Percentiles rank a stretch among this genome's conserved stretches.
phyloP scores from a whole-genome alignment of 768 basidiomycete genomes.

The Boletus sensibilis region DNA sequence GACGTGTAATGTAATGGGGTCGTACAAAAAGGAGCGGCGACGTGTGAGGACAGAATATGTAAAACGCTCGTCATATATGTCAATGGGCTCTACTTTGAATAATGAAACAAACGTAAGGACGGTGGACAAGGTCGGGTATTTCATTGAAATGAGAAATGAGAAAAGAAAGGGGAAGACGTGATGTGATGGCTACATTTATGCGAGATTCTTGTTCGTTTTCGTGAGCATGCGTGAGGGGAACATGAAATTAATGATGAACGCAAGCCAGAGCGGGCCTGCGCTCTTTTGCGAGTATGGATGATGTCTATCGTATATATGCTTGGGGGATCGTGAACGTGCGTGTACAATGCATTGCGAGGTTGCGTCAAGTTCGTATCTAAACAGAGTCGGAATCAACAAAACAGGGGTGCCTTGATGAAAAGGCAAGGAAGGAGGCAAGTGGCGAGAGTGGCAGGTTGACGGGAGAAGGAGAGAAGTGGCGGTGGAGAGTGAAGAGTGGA shows the following conservation, averaged over 20 bases:
- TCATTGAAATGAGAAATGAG: not conserved
- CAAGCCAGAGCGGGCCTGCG: conserved; percentile 9
- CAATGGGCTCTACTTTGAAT: conserved; percentile 3
- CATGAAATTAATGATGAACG: not conserved
- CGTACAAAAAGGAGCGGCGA: not conserved
- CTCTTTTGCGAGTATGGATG: conserved; percentile 11
- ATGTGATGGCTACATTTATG: conserved; percentile 13
- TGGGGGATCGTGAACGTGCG: conserved; percentile 22
- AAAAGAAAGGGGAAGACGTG: not conserved
- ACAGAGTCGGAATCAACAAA: not conserved
- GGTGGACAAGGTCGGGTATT: conserved; percentile 16
- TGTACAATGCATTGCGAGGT: conserved; percentile 30
- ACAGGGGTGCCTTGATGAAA: conserved; percentile 3
- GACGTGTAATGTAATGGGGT: not conserved
- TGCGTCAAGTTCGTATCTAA: conserved; percentile 26
- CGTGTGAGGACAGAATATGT: not conserved
- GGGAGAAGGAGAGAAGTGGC: conserved; percentile 12
- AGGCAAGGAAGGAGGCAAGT: conserved; percentile 9
- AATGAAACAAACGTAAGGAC: conserved; percentile 15
- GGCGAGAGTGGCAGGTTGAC: conserved; percentile 1
- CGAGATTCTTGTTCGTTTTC: conserved; percentile 9
- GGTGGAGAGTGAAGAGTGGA: too few species aligned
- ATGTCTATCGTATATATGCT: conserved; percentile 26
- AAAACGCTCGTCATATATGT: not conserved
- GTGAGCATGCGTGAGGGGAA: conserved; percentile 16